These are phyloP conservation scores for Grigorovia yakushimaensis DNA, from an alignment of 805 yeast species.

Conservation along the genomic window DNA sequence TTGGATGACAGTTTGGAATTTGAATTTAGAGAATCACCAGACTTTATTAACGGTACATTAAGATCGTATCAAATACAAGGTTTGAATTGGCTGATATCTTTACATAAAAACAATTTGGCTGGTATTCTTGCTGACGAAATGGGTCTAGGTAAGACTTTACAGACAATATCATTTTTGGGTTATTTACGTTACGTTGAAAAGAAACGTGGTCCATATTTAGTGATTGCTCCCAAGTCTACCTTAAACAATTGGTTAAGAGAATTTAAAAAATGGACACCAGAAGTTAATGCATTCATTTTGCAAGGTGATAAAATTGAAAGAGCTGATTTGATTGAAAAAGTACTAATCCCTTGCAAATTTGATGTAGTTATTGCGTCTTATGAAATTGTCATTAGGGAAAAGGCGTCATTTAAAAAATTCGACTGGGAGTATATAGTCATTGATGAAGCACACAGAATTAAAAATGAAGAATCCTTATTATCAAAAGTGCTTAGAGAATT, in stretches of 20 bases:
- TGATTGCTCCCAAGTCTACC: conserved; percentile 72
- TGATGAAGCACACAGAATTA: conserved; percentile 75
- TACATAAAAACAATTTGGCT: conserved; percentile 57
- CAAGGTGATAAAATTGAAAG: conserved; percentile 71
- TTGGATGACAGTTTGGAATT: conserved; percentile 17
- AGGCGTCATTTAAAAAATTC: conserved; percentile 53
- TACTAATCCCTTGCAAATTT: conserved; percentile 49
- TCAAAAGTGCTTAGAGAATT: conserved; percentile 69
- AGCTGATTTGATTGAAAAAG: conserved; percentile 40
- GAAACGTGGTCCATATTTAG: conserved; percentile 62
- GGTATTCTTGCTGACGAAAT: conserved; percentile 81
- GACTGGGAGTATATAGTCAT: conserved; percentile 70
- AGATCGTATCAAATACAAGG: conserved; percentile 77
- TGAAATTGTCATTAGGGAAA: conserved; percentile 70
- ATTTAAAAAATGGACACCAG: conserved; percentile 72
- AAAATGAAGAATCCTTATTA: conserved; percentile 62
- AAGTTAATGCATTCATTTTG: conserved; percentile 55
- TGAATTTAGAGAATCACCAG: conserved; percentile 75
- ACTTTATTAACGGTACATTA: conserved; percentile 52
- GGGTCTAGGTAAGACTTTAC: conserved; percentile 79
- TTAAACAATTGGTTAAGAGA: conserved; percentile 76
- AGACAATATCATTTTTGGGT: conserved; percentile 68
- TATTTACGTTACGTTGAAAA: conserved; percentile 54
- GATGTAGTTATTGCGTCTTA: conserved; percentile 66
- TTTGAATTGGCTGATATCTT: conserved; percentile 63